Conservation (phyloP, 768 basidiomycete genomes). For the Lactifluus rugatus region DNA sequence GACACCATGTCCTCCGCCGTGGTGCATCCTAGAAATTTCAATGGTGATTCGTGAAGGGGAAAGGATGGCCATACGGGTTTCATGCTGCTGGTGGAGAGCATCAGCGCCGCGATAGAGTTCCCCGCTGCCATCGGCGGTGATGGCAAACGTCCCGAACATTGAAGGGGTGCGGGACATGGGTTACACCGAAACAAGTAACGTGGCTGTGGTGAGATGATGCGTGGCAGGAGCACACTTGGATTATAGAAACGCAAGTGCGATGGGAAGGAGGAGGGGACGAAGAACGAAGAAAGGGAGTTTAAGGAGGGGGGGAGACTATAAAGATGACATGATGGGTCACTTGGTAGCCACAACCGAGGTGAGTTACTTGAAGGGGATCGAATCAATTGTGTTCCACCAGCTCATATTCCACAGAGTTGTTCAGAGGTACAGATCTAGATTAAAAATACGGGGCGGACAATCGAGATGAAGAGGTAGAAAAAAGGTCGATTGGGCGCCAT, state of each 20-base stretch:
- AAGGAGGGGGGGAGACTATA: slow-evolving; percentile 13
- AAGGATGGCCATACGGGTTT: background rate
- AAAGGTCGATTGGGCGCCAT: slow-evolving; percentile 13
- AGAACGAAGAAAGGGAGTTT: background rate
- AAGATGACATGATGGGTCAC: slow-evolving; percentile 16
- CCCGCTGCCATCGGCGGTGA: slow-evolving; percentile 3
- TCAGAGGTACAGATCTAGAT: slow-evolving; percentile 16
- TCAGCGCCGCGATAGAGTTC: slow-evolving; percentile 5
- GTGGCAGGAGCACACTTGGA: background rate
- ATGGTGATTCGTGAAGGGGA: background rate
- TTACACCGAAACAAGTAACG: background rate
- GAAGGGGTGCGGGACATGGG: slow-evolving; percentile 11
- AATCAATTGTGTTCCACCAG: slow-evolving; percentile 18
- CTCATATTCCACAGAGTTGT: slow-evolving; percentile 8
- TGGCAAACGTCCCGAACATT: slow-evolving; percentile 14
- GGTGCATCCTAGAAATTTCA: background rate
- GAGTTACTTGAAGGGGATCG: slow-evolving; percentile 18
- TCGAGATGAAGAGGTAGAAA: slow-evolving; percentile 13
- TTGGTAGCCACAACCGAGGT: slow-evolving; percentile 20
- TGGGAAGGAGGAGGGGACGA: slow-evolving; percentile 2
- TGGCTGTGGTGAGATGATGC: background rate
- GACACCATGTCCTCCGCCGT: slow-evolving; percentile 3
- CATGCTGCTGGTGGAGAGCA: slow-evolving; percentile 2
- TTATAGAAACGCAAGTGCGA: background rate
- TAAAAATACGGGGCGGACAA: slow-evolving; percentile 3